Conservation (phyloP, 495 filamentous ascomycete species). For the Xylaria cubensis region DNA sequence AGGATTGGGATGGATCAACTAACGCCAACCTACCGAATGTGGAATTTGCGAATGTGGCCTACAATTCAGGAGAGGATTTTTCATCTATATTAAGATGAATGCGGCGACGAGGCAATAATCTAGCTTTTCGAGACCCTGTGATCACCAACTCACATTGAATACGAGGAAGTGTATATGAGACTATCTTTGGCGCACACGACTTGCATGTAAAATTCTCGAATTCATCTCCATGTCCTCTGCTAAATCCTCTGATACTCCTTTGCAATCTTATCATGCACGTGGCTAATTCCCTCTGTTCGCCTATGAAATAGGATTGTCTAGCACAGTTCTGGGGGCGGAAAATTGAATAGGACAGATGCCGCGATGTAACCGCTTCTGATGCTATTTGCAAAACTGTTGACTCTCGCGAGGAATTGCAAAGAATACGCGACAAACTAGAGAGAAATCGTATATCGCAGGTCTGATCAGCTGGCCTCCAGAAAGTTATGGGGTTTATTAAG, state of each 20-base stretch:
- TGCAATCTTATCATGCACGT: not conserved
- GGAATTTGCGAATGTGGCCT: too few species aligned
- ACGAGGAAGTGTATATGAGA: not conserved
- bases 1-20: not conserved
- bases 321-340: too few species aligned
- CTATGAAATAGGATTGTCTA: not conserved
- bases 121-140: not conserved
- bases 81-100: not conserved
- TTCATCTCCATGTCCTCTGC: not conserved
- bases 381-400: too few species aligned
- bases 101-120: not conserved
- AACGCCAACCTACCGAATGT: not conserved
- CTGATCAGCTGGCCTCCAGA: not conserved
- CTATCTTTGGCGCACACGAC: not conserved
- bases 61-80: too few species aligned
- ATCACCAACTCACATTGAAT: not conserved
- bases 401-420: too few species aligned
- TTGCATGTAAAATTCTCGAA: not conserved
- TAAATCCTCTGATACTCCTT: not conserved
- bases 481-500: not conserved
- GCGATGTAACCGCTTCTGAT: not conserved
- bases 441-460: constrained; percentile 3
- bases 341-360: not conserved
- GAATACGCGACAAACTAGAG: not conserved
- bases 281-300: not conserved